Evolutionary conservation across 2,329 filamentous ascomycete genomes (phyloP).

Genomic region (Epichloe glyceriae): DNA sequence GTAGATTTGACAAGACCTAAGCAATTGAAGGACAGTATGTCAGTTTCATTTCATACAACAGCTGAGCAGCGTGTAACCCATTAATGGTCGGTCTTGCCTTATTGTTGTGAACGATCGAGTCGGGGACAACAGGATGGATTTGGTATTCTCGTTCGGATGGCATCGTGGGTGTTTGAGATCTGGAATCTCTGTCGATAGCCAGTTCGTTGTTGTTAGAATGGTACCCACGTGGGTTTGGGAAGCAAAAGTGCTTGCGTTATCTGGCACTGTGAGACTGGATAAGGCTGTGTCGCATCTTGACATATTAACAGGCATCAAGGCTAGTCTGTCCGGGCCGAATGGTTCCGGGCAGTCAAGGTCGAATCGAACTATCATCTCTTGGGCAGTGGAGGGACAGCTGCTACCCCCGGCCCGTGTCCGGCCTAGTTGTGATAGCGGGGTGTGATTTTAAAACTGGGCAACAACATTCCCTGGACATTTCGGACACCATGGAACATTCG

Average conservation of each 20-base stretch:
- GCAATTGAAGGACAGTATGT: conserved; percentile 1
- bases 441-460: neutral
- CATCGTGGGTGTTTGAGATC: conserved; percentile 32
- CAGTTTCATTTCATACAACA: neutral
- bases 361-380: neutral
- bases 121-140: conserved; percentile 63
- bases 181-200: neutral
- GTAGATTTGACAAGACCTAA: conserved; percentile 76
- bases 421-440: neutral
- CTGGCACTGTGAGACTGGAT: no score
- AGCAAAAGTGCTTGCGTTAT: no score
- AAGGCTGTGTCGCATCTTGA: neutral
- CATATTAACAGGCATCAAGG: neutral
- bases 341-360: neutral
- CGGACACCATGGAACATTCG: conserved; percentile 45
- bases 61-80: neutral
- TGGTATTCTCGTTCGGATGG: conserved; percentile 61
- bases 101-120: conserved; percentile 70
- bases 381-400: neutral
- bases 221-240: neutral
- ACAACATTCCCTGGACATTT: neutral
- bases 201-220: neutral
- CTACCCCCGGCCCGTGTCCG: neutral
- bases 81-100: conserved; percentile 37
- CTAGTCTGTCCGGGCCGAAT: conserved; percentile 1